Percentiles rank a stretch among this genome's conserved stretches.
Conservation (phyloP, 2,329 filamentous ascomycete genomes). For the Fusarium nurragi region DNA sequence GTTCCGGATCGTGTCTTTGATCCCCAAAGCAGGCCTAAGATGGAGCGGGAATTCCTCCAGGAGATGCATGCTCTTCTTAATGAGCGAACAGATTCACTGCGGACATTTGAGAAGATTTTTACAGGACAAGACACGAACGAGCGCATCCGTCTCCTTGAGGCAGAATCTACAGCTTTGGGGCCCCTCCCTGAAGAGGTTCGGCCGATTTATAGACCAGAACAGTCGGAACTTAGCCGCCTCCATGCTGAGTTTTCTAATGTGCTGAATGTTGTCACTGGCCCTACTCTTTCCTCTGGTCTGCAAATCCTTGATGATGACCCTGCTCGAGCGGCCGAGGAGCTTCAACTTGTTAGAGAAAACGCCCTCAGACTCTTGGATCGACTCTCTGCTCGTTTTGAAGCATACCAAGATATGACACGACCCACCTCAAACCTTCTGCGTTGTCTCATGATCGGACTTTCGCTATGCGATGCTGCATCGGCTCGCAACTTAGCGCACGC, state of each 20-base stretch:
- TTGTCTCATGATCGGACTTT: constrained; percentile 79
- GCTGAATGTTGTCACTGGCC: constrained; percentile 69
- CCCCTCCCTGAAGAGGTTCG: constrained; percentile 70
- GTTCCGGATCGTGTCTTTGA: constrained; percentile 89
- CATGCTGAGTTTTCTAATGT: constrained; percentile 87
- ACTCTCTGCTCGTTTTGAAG: constrained; percentile 74
- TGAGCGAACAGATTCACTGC: constrained; percentile 67
- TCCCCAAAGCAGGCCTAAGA: constrained; percentile 72
- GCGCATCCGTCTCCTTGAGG: constrained; percentile 69
- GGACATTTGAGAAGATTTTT: constrained; percentile 71
- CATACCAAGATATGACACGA: constrained; percentile 85
- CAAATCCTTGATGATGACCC: constrained; percentile 39
- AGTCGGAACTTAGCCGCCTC: constrained; percentile 73
- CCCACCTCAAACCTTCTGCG: constrained; percentile 83
- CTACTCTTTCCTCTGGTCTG: constrained; percentile 53
- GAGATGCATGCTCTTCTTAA: constrained; percentile 66
- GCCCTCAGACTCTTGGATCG: constrained; percentile 76
- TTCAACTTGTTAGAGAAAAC: constrained; percentile 63
- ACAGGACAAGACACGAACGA: constrained; percentile 75
- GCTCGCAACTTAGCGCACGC: constrained; percentile 54
- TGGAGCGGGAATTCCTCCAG: constrained; percentile 69
- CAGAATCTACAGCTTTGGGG: constrained; percentile 72
- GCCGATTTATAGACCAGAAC: constrained; percentile 75
- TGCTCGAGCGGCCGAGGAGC: constrained; percentile 47
- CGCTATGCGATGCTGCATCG: constrained; percentile 60